phyloP scores from a whole-genome alignment of 768 basidiomycete species.

The Phylloporus rhodoxanthus region DNA sequence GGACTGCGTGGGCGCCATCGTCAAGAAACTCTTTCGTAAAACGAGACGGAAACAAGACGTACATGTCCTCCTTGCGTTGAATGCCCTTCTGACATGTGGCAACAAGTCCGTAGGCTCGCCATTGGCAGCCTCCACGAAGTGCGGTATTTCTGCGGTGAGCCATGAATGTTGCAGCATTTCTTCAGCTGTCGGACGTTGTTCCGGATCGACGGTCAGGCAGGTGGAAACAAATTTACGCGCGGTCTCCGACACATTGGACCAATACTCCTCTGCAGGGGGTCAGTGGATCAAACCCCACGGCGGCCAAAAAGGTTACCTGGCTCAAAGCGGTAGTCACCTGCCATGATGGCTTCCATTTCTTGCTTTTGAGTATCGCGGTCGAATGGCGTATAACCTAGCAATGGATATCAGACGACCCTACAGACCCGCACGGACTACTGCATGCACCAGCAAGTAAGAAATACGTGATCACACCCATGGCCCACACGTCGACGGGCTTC shows the following conservation, averaged over 20 bases:
- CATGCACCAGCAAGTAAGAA: constrained; percentile 72
- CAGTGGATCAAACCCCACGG: background rate
- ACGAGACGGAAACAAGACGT: constrained; percentile 27
- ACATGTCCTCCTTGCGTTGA: constrained; percentile 87
- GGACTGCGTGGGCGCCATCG: constrained; percentile 47
- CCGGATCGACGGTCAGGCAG: constrained; percentile 84
- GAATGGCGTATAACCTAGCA: constrained; percentile 87
- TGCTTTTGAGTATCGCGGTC: constrained; percentile 82
- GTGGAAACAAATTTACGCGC: constrained; percentile 77
- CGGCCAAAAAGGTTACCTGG: constrained; percentile 36
- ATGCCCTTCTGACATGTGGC: constrained; percentile 83
- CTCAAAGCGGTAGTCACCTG: constrained; percentile 89
- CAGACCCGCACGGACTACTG: background rate
- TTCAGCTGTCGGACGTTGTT: constrained; percentile 69
- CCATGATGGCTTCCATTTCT: constrained; percentile 94
- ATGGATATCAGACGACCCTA: background rate
- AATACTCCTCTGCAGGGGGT: constrained; percentile 60
- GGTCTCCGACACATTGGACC: constrained; percentile 75
- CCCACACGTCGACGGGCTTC: constrained; percentile 95
- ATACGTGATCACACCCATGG: constrained; percentile 98
- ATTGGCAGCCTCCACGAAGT: constrained; percentile 55
- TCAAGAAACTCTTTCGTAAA: constrained; percentile 1
- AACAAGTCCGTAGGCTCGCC: constrained; percentile 73
- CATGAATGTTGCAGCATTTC: constrained; percentile 64
- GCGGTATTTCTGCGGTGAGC: constrained; percentile 60